Evolutionary conservation across 345 rosid species (phyloP), one percentile per base, ranked within the genome.

Genomic region (Salix purpurea): DNA sequence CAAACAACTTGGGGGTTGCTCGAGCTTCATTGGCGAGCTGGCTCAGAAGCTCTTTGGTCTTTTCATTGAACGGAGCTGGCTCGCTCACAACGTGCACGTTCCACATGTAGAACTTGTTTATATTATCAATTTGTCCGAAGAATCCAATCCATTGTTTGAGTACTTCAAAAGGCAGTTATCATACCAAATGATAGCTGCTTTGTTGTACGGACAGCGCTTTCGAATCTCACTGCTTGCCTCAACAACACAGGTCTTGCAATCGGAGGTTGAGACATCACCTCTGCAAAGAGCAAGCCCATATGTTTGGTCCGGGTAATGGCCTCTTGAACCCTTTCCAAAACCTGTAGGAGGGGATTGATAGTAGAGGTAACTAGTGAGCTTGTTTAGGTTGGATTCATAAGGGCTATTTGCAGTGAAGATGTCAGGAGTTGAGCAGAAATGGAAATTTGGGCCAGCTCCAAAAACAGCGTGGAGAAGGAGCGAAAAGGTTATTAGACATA

Each of bases 361-460:
- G 68, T 69, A 67, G 46, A 84, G 84, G 64, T 48, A 48, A 19
- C 70, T 32, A 0, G 69, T 11, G 34, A 87, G 81, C 68, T 72
- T 74, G 82, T 81, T 77, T 12, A 84, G 78, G 80, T 83, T 83
- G 2, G 65, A 30, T 66, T 80, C 82, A 10, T 78, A 87, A 4
- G 83, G 83, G 71, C 65, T 69, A 62, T 28, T 66, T 37, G 71
- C 14, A 16, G 83, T 79, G 78, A 79, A 84, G 76, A 79, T 84
- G 34, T 71, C 65, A 18, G 85, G n/a, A 77, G 54, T 69, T 65
- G 85, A 87, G 76, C 87, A 86, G 52, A 84, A 71, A 72, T 86
- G 86, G 84, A 67, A 84, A 73, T 82, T 83, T 7, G 86, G 87
- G 60, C 60, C 82, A 1, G 48, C 84, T 21, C 81, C 79, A 1